Evolutionary conservation across 2,329 filamentous ascomycete species (phyloP).

Genomic region (Neofusicoccum laricinum): DNA sequence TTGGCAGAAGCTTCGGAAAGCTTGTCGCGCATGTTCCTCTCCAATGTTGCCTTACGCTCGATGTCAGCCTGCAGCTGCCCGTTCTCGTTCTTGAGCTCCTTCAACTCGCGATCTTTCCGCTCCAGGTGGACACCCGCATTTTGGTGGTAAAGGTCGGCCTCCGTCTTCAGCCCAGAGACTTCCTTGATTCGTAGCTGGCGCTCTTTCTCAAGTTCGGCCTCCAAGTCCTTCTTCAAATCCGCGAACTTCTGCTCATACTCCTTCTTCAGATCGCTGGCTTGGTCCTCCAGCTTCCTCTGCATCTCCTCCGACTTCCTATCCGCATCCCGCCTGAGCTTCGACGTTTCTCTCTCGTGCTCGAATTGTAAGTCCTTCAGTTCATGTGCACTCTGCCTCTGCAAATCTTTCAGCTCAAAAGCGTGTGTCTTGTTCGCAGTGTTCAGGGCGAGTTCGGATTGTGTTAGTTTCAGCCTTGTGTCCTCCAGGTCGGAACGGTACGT

Average conservation of each 20-base stretch:
- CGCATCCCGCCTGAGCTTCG: slow-evolving; percentile 53
- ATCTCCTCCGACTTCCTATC: slow-evolving; percentile 44
- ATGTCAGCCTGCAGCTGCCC: slow-evolving; percentile 44
- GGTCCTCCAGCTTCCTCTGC: slow-evolving; percentile 46
- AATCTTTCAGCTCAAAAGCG: slow-evolving; percentile 51
- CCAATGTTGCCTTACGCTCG: slow-evolving; percentile 60
- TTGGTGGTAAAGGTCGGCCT: slow-evolving; percentile 48
- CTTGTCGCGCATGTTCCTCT: slow-evolving; percentile 55
- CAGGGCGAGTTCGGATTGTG: slow-evolving; percentile 46
- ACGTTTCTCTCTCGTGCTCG: slow-evolving; percentile 55
- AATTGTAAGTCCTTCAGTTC: slow-evolving; percentile 56
- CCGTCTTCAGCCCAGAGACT: slow-evolving; percentile 61
- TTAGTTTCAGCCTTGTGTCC: slow-evolving; percentile 53
- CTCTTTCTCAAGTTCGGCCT: slow-evolving; percentile 67
- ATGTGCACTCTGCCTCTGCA: slow-evolving; percentile 53
- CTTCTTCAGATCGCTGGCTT: slow-evolving; percentile 57
- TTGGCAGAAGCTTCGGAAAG: slow-evolving; percentile 40
- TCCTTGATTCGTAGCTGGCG: slow-evolving; percentile 58
- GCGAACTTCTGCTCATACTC: slow-evolving; percentile 68
- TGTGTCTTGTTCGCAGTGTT: slow-evolving; percentile 53
- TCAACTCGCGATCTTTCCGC: slow-evolving; percentile 54
- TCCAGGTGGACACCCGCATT: slow-evolving; percentile 50
- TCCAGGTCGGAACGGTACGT: slow-evolving; percentile 67
- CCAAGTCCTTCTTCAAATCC: slow-evolving; percentile 60
- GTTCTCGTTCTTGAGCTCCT: slow-evolving; percentile 49